A percentile compares a stretch with the other conserved stretches of the same genome.
phyloP scores from a whole-genome alignment of 2,329 filamentous ascomycete species.

The Didymellaceae sp. region DNA sequence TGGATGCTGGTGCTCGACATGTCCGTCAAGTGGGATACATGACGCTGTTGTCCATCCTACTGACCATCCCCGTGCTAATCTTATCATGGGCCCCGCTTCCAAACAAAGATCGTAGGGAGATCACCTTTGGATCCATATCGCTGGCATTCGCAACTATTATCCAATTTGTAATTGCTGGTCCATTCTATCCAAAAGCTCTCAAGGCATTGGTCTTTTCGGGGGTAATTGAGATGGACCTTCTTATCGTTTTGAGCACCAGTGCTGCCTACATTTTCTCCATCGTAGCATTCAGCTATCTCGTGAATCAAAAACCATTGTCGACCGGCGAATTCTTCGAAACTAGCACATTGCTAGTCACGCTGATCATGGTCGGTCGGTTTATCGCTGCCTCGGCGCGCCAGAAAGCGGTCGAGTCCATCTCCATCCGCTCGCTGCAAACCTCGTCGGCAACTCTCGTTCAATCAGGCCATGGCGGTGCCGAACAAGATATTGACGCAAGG shows the following conservation, averaged over 20 bases:
- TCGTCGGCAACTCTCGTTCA: slow-evolving; percentile 59
- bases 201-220: slow-evolving; percentile 65
- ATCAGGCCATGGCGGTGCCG: slow-evolving; percentile 41
- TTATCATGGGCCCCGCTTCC: slow-evolving; percentile 71
- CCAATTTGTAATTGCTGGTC: slow-evolving; percentile 67
- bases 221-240: slow-evolving; percentile 72
- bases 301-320: slow-evolving; percentile 45
- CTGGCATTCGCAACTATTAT: slow-evolving; percentile 71
- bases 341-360: slow-evolving; percentile 60
- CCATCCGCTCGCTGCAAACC: slow-evolving; percentile 63
- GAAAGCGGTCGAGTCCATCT: slow-evolving; percentile 59
- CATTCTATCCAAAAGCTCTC: slow-evolving; percentile 72
- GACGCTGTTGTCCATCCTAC: slow-evolving; percentile 42
- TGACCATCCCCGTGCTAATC: slow-evolving; percentile 61
- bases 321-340: slow-evolving; percentile 62
- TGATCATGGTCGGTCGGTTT: slow-evolving; percentile 60
- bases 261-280: slow-evolving; percentile 69
- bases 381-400: slow-evolving; percentile 56
- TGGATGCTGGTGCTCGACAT: slow-evolving; percentile 61
- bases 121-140: slow-evolving; percentile 62
- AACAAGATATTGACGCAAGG: slow-evolving; percentile 66
- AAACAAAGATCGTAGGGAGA: slow-evolving; percentile 26
- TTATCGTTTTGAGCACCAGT: slow-evolving; percentile 71
- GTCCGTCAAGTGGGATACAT: slow-evolving; percentile 58
- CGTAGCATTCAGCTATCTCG: slow-evolving; percentile 54